A percentile compares a stretch with the other conserved stretches of the same genome.
phyloP scores from a whole-genome alignment of 768 basidiomycete genomes.

The Podaxis sp. region DNA sequence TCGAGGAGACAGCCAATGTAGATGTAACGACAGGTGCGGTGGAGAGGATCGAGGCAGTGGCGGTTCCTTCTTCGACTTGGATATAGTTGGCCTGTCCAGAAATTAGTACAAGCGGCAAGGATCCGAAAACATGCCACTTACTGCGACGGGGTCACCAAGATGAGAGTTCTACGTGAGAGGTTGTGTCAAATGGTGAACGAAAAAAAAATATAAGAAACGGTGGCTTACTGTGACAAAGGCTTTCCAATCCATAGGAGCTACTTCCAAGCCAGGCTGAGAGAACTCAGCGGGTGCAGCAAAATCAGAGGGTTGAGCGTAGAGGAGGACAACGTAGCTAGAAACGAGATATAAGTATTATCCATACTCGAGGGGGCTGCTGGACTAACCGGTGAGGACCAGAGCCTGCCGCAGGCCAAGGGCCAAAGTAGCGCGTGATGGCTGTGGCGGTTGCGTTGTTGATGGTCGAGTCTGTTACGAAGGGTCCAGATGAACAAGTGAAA shows the following conservation, averaged over 20 bases:
- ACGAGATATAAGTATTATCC: not conserved
- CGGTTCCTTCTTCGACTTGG: slow-evolving; percentile 64
- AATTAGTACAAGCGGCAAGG: slow-evolving; percentile 1
- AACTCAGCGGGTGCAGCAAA: slow-evolving; percentile 62
- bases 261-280: slow-evolving; percentile 41
- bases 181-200: not conserved
- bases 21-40: slow-evolving; percentile 67
- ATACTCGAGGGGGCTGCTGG: not conserved
- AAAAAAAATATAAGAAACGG: not conserved
- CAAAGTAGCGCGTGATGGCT: slow-evolving; percentile 61
- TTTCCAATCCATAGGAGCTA: slow-evolving; percentile 52
- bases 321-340: slow-evolving; percentile 60
- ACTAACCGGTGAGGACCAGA: slow-evolving; percentile 69
- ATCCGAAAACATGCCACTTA: not conserved
- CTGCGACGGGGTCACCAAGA: slow-evolving; percentile 10
- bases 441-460: slow-evolving; percentile 41
- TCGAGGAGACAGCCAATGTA: slow-evolving; percentile 35
- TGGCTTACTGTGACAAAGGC: slow-evolving; percentile 15
- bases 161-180: slow-evolving; percentile 2
- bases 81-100: slow-evolving; percentile 59
- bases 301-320: slow-evolving; percentile 58
- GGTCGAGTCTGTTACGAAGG: slow-evolving; percentile 22
- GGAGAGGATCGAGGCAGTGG: slow-evolving; percentile 44
- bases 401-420: slow-evolving; percentile 64
- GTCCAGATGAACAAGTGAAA: not conserved